Conservation (phyloP, 352 stramenopile species). For the Globisporangium camurandrum region DNA sequence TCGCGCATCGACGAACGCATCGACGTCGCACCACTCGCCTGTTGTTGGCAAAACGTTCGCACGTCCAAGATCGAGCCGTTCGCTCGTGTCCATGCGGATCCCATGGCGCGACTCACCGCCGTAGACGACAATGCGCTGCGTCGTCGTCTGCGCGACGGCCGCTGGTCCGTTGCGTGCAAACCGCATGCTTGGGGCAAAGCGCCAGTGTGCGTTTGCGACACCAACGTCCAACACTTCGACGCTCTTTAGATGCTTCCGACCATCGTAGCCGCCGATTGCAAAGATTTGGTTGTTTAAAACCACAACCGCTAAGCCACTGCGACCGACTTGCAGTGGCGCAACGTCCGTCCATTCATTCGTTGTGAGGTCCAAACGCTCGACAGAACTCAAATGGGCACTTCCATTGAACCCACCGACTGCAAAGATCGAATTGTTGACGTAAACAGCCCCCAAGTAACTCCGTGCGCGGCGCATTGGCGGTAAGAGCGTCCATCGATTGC, state of each 20-base stretch:
- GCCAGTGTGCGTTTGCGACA: slow-evolving; percentile 40
- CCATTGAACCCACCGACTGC: slow-evolving; percentile 68
- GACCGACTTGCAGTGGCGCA: slow-evolving; percentile 34
- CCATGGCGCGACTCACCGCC: slow-evolving; percentile 61
- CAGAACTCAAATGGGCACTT: slow-evolving; percentile 37
- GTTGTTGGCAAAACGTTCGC: slow-evolving; percentile 20
- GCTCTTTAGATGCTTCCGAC: slow-evolving; percentile 50
- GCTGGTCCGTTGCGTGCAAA: slow-evolving; percentile 55
- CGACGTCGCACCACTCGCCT: slow-evolving; percentile 37
- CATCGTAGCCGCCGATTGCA: slow-evolving; percentile 66
- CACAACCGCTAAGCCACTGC: slow-evolving; percentile 51
- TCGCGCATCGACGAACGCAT: slow-evolving; percentile 49
- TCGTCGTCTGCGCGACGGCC: slow-evolving; percentile 32
- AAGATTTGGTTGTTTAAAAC: slow-evolving; percentile 40
- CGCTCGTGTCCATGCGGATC: slow-evolving; percentile 53
- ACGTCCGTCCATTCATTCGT: slow-evolving; percentile 45
- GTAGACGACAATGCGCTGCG: slow-evolving; percentile 53
- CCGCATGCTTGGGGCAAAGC: slow-evolving; percentile 33
- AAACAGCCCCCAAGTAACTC: slow-evolving; percentile 53
- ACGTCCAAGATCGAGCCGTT: slow-evolving; percentile 42
- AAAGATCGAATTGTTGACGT: slow-evolving; percentile 48
- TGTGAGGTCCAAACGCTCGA: slow-evolving; percentile 48
- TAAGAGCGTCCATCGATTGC: slow-evolving; percentile 39
- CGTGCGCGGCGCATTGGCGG: slow-evolving; percentile 46
- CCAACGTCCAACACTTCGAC: slow-evolving; percentile 64